phyloP scores from a whole-genome alignment of 345 rosid genomes.

The Euphorbia lathyris region DNA sequence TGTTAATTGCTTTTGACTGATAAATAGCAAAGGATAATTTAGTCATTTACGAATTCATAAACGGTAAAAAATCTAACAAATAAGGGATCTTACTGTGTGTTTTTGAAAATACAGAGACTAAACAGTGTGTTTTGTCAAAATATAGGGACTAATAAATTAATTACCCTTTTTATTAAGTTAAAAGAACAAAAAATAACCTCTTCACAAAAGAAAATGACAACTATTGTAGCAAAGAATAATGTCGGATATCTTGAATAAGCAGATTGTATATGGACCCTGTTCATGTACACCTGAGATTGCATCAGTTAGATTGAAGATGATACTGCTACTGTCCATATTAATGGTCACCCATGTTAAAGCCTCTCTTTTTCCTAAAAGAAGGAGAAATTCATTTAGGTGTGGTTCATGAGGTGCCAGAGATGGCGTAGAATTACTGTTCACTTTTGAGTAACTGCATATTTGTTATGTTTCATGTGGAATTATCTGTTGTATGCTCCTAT shows the following conservation, averaged over 20 bases:
- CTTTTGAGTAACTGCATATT: neutral
- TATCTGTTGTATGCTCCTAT: neutral
- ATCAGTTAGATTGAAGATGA: neutral
- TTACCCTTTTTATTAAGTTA: no score
- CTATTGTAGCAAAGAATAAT: neutral
- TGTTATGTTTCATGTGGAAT: neutral
- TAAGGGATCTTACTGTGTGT: no score
- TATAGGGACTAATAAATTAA: no score
- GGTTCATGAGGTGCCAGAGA: neutral
- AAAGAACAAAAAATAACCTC: neutral
- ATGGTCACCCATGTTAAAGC: neutral
- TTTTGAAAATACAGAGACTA: no score
- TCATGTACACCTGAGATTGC: neutral
- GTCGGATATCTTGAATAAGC: neutral
- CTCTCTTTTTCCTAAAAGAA: neutral
- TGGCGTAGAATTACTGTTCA: neutral
- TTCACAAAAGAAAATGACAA: neutral
- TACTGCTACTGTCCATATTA: neutral
- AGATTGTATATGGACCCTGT: neutral
- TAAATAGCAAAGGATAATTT: no score
- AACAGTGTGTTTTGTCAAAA: no score
- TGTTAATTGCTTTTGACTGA: no score
- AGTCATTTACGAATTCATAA: no score
- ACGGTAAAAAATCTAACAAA: no score
- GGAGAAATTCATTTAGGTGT: neutral